A percentile compares a stretch with the other conserved stretches of the same genome.
phyloP scores from a whole-genome alignment of 2,329 filamentous ascomycete species.

The Triangularia verruculosa region DNA sequence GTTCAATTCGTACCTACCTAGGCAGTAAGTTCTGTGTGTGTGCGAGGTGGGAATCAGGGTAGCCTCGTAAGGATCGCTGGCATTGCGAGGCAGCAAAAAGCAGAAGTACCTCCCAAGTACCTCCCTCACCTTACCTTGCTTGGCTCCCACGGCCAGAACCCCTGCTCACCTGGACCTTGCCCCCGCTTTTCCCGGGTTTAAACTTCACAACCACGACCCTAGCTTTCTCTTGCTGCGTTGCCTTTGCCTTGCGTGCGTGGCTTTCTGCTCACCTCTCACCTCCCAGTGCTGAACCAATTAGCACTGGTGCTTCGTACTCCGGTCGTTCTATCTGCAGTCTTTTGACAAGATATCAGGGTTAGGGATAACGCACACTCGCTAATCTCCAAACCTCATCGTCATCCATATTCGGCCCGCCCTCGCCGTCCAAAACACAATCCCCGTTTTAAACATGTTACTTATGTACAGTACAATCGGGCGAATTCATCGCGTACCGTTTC shows the following conservation, averaged over 20 bases:
- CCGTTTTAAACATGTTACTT: too few relatives aligned
- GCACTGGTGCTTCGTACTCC: not conserved
- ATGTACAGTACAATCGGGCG: too few relatives aligned
- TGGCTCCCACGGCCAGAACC: too few relatives aligned
- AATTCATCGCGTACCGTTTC: too few relatives aligned
- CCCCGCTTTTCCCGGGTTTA: not conserved
- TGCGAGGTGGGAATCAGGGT: too few relatives aligned
- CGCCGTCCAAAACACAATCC: too few relatives aligned
- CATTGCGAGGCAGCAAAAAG: not conserved
- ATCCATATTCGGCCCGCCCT: too few relatives aligned
- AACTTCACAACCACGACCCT: not conserved
- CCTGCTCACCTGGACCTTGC: not conserved
- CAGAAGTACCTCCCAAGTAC: not conserved
- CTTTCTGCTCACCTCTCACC: not conserved
- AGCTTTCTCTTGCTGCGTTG: too few relatives aligned
- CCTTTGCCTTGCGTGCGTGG: not conserved
- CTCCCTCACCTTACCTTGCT: not conserved
- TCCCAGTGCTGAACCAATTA: not conserved
- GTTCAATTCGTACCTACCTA: too few relatives aligned
- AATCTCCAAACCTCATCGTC: not conserved
- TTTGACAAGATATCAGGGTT: not conserved
- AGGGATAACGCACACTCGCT: not conserved
- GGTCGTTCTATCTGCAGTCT: not conserved
- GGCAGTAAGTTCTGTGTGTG: too few relatives aligned
- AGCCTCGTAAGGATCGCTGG: not conserved